Evolutionary conservation across 352 stramenopile genomes (phyloP), one percentile per base, ranked within the genome.

Genomic region (Phytophthora crassamura): DNA sequence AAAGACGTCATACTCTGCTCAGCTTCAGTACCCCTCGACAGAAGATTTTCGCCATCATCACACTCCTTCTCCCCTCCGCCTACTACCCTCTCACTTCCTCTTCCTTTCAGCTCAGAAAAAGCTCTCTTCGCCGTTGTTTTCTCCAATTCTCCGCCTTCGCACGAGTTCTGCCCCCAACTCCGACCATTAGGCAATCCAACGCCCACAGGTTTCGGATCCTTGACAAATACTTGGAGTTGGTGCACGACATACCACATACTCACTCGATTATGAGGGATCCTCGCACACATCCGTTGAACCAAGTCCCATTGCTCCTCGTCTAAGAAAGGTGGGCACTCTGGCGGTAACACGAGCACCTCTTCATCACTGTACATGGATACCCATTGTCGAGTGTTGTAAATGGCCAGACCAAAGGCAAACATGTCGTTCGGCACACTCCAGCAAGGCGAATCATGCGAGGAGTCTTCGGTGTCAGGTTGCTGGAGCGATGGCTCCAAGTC

Each of bases 161-260:
- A n/a, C n/a, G n/a, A n/a, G n/a, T n/a, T n/a, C n/a, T n/a, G n/a
- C n/a, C n/a, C n/a, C n/a, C n/a, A n/a, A n/a, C n/a, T n/a, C n/a
- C n/a, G n/a, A n/a, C n/a, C n/a, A n/a, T n/a, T n/a, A n/a, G n/a
- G n/a, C n/a, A n/a, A n/a, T n/a, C n/a, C n/a, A n/a, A n/a, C n/a
- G n/a, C n/a, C n/a, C n/a, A n/a, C n/a, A n/a, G n/a, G n/a, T n/a
- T n/a, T n/a, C n/a, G n/a, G n/a, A n/a, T n/a, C n/a, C 41, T 54
- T 58, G 18, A 59, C 38, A 41, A 71, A 64, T 28, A 39, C 20
- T 53, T 64, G 66, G 7, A 77, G 33, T 49, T 70, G 69, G 18
- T 74, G 64, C 41, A 77, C 59, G n/a, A 73, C 64, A 35, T 70
- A 69, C 58, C 64, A 67, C 53, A 74, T 77, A 14, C 53, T 73